phyloP scores from a whole-genome alignment of 257 asterid species.

The Petrea volubilis region DNA sequence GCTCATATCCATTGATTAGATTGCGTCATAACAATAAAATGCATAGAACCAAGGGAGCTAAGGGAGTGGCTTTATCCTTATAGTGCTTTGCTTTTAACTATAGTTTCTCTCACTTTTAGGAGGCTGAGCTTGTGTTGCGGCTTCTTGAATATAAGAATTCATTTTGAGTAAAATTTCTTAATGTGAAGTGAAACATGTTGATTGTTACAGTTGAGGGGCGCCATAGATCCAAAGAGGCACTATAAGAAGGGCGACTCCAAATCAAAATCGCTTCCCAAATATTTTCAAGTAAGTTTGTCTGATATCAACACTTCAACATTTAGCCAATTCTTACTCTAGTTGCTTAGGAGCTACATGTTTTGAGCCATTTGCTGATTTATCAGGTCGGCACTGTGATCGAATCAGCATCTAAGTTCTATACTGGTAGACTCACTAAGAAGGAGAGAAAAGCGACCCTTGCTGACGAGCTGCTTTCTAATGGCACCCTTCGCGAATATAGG shows the following conservation, averaged over 20 bases:
- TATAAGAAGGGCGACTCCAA: conserved; percentile 77
- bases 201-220: conserved; percentile 67
- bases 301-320: conserved; percentile 2
- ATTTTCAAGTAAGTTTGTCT: conserved; percentile 71
- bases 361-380: conserved; percentile 19
- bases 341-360: background rate
- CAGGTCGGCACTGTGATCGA: conserved; percentile 96
- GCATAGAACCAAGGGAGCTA: background rate
- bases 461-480: conserved; percentile 83
- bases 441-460: conserved; percentile 85
- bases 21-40: background rate
- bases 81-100: background rate
- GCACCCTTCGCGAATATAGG: conserved; percentile 55
- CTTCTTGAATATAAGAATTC: background rate
- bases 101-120: background rate
- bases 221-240: conserved; percentile 81
- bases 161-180: conserved; percentile 7
- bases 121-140: background rate
- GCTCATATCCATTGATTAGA: background rate
- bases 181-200: conserved; percentile 5
- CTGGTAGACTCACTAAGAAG: conserved; percentile 84
- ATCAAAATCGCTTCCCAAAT: conserved; percentile 79
- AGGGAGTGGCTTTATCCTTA: too few species aligned
- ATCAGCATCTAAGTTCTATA: conserved; percentile 68
- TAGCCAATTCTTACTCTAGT: background rate